Base-by-base conservation (phyloP, 106 monocot genomes). In the Apostasia shenzhenica region DNA sequence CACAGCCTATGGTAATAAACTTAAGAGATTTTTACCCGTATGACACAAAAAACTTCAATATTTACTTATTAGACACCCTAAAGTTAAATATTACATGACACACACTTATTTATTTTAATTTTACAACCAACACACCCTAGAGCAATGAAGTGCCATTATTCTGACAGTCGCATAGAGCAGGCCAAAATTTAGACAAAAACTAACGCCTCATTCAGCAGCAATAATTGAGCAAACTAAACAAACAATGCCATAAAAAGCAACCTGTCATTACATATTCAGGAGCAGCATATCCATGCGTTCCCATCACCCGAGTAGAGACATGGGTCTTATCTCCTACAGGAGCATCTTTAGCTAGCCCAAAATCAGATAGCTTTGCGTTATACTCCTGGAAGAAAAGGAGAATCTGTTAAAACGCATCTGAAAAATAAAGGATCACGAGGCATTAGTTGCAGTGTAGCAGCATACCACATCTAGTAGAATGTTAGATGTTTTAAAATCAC, bases 311-410 rank as follows among this genome's bases (percentile, higher is more conserved):
- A 3, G 62, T 62, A 9, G 62, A 62, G 45, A 62, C 62, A 62
- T 62, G 62, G 45, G 62, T 62, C 62, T 62, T 62, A 62, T 62
- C 62, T 62, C 62, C 62, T 45, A 12, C 42, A 13, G 62, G 62
- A 62, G 45, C 62, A 62, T 62, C 62, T 62, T 62, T 62, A 5
- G 62, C 62, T 5, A 62, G 62, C 45, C 62, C 62, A 62, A 62
- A 84, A 70, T 84, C 84, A 61, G 84, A 84, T 7, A 84, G 80
- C 46, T 84, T 84, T 42, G 84, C 84, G 61, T 80, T 84, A 60
- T 84, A 84, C 41, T 84, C 81, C 85, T 85, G 73, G 14, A 70
- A 68, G 53, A 63, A 54, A 1, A 58, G 41, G 26, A 26, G 26
- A 26, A 63, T 49, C 3, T 37, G 11, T 53, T 13, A 10, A 8